phyloP scores from a whole-genome alignment of 1,284 basidiomycete species.

The Irpex sp. region DNA sequence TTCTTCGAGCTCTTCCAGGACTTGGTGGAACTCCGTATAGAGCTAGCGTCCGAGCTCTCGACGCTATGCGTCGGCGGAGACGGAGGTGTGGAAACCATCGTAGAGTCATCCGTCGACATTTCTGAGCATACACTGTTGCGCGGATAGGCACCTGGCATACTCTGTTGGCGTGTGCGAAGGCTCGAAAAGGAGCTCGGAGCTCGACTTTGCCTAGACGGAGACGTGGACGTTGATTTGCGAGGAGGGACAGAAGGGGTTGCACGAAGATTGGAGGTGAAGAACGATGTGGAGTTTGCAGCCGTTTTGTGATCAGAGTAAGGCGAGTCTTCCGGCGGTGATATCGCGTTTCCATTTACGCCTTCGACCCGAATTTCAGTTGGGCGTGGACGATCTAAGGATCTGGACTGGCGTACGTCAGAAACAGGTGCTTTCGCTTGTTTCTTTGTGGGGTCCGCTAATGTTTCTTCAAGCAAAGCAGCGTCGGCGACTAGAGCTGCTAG shows the following conservation, averaged over 20 bases:
- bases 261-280: neutral
- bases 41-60: conserved; percentile 19
- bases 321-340: neutral
- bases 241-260: neutral
- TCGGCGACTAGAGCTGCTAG: conserved; percentile 25
- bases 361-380: neutral
- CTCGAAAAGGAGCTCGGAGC: conserved; percentile 18
- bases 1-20: conserved; percentile 28
- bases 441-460: conserved; percentile 22
- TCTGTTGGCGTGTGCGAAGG: conserved; percentile 25
- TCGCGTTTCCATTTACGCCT: neutral
- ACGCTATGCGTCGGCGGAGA: conserved; percentile 24
- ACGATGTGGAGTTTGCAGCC: neutral
- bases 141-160: conserved; percentile 22
- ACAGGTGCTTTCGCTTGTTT: conserved; percentile 6
- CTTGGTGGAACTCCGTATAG: conserved; percentile 22
- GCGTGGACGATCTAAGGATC: neutral
- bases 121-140: conserved; percentile 31
- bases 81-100: conserved; percentile 27
- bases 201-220: neutral
- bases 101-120: conserved; percentile 31
- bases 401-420: conserved; percentile 3
- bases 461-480: conserved; percentile 27
- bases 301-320: conserved; percentile 1
- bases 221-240: neutral